These are phyloP conservation scores for Bullera alba DNA, from an alignment of 768 basidiomycete genomes.

Conservation along the genomic window DNA sequence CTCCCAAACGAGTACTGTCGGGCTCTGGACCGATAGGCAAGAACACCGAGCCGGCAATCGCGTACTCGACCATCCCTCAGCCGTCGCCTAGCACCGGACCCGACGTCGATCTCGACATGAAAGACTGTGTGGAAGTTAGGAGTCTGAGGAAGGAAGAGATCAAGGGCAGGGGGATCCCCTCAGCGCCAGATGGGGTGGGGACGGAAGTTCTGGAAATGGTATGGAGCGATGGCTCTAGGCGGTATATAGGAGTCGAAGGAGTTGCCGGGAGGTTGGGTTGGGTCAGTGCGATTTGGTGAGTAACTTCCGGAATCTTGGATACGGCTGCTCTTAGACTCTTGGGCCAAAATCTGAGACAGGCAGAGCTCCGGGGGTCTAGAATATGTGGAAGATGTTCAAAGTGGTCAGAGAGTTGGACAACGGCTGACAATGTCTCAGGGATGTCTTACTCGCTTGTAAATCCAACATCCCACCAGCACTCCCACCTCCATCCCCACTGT, in stretches of 20 bases:
- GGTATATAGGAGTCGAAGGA: constrained; percentile 38
- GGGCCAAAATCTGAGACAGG: background rate
- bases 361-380: background rate
- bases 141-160: constrained; percentile 38
- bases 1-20: constrained; percentile 25
- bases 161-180: constrained; percentile 29
- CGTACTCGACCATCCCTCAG: constrained; percentile 21
- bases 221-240: constrained; percentile 33
- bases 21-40: constrained; percentile 7
- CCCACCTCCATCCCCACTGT: constrained; percentile 33
- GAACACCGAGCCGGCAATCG: constrained; percentile 9
- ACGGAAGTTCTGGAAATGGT: constrained; percentile 39
- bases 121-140: constrained; percentile 37
- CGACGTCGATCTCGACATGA: constrained; percentile 37
- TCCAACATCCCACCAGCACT: constrained; percentile 17
- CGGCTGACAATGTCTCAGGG: constrained; percentile 15
- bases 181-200: constrained; percentile 32
- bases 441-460: constrained; percentile 37
- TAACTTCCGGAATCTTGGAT: background rate
- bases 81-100: constrained; percentile 14
- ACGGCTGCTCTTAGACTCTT: background rate
- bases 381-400: background rate
- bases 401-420: background rate
- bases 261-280: constrained; percentile 36
- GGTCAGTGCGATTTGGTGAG: constrained; percentile 42